These are phyloP conservation scores for Ogataea hybrid DNA, from an alignment of 1,139 yeast species.

Conservation along the genomic window DNA sequence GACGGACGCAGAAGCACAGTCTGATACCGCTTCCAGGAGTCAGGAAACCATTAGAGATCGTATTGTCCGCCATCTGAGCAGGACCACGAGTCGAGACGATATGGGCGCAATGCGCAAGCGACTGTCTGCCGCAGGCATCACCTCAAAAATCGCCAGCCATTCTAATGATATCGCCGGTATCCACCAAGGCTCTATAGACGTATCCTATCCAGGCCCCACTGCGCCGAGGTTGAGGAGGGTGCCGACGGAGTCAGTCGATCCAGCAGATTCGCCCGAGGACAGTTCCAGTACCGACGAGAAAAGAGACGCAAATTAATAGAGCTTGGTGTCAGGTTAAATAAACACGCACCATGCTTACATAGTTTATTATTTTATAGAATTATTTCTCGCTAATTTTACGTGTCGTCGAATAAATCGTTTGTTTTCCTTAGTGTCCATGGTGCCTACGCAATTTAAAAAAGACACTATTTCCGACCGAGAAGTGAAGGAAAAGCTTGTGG, in stretches of 20 bases:
- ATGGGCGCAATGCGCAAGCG: slow-evolving; percentile 33
- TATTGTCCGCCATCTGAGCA: slow-evolving; percentile 26
- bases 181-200: slow-evolving; percentile 23
- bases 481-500: slow-evolving; percentile 29
- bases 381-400: slow-evolving; percentile 9
- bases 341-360: background rate
- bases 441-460: slow-evolving; percentile 5
- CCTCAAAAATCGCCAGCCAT: slow-evolving; percentile 39
- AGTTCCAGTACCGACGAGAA: slow-evolving; percentile 5
- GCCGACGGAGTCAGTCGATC: background rate
- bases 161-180: slow-evolving; percentile 45
- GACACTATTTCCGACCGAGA: slow-evolving; percentile 27
- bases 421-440: slow-evolving; percentile 6
- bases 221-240: background rate
- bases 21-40: slow-evolving; percentile 1
- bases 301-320: background rate
- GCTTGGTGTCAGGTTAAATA: background rate
- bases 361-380: background rate
- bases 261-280: background rate
- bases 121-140: slow-evolving; percentile 36
- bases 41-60: slow-evolving; percentile 12
- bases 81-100: slow-evolving; percentile 29
- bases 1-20: slow-evolving; percentile 26
- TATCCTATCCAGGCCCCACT: background rate
- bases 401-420: slow-evolving; percentile 5